phyloP scores from a whole-genome alignment of 345 rosid genomes.

The Aethionema arabicum region DNA sequence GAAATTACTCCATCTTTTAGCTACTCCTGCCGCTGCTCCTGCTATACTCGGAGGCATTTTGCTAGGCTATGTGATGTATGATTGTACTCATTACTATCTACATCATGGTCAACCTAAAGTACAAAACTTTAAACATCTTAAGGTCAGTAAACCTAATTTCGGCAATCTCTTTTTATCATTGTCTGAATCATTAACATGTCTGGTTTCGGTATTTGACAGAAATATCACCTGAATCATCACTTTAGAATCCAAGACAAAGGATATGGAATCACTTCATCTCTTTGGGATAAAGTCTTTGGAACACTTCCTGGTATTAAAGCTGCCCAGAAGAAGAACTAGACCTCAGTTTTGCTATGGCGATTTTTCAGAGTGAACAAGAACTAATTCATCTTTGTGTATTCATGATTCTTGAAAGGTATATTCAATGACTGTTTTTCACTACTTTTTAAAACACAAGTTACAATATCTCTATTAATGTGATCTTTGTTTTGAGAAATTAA shows the following conservation, averaged over 20 bases:
- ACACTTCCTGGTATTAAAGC: constrained; percentile 48
- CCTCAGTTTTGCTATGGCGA: constrained; percentile 7
- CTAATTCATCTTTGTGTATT: constrained; percentile 29
- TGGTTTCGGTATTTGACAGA: constrained; percentile 43
- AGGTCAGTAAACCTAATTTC: constrained; percentile 40
- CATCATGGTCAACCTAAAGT: constrained; percentile 70
- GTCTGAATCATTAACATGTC: not conserved
- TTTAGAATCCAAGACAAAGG: constrained; percentile 55
- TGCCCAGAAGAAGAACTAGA: constrained; percentile 30
- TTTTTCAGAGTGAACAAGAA: constrained; percentile 20
- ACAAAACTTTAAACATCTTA: constrained; percentile 46
- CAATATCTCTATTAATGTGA: not conserved
- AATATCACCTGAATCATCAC: constrained; percentile 77
- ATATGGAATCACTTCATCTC: constrained; percentile 67
- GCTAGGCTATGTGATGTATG: constrained; percentile 69
- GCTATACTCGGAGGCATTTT: constrained; percentile 66
- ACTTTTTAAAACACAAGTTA: not conserved
- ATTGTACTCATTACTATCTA: constrained; percentile 66
- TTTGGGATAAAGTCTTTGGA: constrained; percentile 73
- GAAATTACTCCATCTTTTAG: constrained; percentile 45
- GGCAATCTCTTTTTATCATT: not conserved
- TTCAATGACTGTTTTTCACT: constrained; percentile 9
- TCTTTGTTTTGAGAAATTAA: not conserved
- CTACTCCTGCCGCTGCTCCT: constrained; percentile 57
- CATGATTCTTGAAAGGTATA: constrained; percentile 20